These are phyloP conservation scores for Rozella allomycis DNA, from an alignment of 371 early-diverging fungal species.

Conservation along the genomic window DNA sequence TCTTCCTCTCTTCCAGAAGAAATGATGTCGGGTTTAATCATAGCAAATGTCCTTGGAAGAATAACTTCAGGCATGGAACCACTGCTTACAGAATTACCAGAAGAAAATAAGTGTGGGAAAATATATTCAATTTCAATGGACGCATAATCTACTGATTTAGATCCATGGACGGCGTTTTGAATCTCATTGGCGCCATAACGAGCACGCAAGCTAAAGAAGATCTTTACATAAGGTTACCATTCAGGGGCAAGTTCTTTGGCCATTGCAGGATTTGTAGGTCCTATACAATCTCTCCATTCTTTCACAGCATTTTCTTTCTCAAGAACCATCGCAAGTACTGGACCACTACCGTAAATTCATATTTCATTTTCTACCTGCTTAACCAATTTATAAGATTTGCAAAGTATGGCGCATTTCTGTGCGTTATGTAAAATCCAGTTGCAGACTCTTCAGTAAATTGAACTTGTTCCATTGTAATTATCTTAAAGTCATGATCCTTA, in stretches of 20 bases:
- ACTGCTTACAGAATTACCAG: too few species aligned
- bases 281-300: constrained; percentile 17
- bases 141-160: too few species aligned
- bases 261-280: constrained; percentile 15
- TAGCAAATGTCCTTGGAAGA: constrained; percentile 33
- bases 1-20: constrained; percentile 25
- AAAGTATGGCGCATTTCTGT: background rate
- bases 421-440: background rate
- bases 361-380: constrained; percentile 2
- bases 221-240: constrained; percentile 7
- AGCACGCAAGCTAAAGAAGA: too few species aligned
- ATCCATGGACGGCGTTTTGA: too few species aligned
- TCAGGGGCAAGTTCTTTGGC: constrained; percentile 16
- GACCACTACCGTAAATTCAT: constrained; percentile 1
- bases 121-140: too few species aligned
- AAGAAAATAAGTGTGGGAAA: too few species aligned
- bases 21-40: constrained; percentile 39
- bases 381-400: too few species aligned
- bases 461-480: background rate
- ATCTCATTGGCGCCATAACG: too few species aligned
- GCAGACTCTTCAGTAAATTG: background rate
- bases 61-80: too few species aligned
- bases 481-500: background rate
- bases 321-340: constrained; percentile 7
- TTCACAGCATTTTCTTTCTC: constrained; percentile 23